Percentiles rank a stretch among this genome's conserved stretches.
These are phyloP conservation scores for Ophiocordyceps australis DNA, from an alignment of 2,329 filamentous ascomycete genomes.

Conservation along the genomic window DNA sequence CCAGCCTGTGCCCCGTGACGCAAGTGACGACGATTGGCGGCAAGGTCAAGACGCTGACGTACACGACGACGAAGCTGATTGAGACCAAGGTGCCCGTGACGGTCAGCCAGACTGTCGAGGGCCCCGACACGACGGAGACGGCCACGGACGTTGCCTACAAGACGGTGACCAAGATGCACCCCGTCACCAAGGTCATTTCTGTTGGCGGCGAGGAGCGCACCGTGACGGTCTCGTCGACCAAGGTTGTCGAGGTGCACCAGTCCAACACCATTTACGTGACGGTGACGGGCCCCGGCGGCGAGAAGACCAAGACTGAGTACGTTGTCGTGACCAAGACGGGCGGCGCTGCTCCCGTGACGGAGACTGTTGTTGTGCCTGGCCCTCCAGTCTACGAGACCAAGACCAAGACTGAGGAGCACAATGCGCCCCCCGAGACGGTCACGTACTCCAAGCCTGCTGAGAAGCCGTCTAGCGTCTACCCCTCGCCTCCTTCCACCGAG, in stretches of 20 bases:
- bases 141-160: conserved; percentile 12
- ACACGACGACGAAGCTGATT: conserved; percentile 19
- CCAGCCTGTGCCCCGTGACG: conserved; percentile 17
- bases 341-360: too few species aligned
- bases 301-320: conserved; percentile 14
- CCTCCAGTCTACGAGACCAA: conserved; percentile 18
- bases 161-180: conserved; percentile 17
- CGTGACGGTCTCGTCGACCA: conserved; percentile 7
- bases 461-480: background rate
- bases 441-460: background rate
- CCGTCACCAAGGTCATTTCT: conserved; percentile 15
- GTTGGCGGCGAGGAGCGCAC: conserved; percentile 12
- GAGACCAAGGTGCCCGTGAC: conserved; percentile 12
- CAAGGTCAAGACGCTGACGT: conserved; percentile 14
- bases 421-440: conserved; percentile 5
- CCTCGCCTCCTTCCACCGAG: conserved; percentile 7
- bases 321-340: too few species aligned
- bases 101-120: conserved; percentile 10
- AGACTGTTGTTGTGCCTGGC: conserved; percentile 18
- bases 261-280: conserved; percentile 14
- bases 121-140: conserved; percentile 3
- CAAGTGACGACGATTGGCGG: conserved; percentile 24
- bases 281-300: conserved; percentile 17
- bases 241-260: conserved; percentile 10
- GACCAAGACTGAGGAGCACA: conserved; percentile 14